Base-by-base conservation (phyloP, 2,329 filamentous ascomycete species). In the Fusarium sp. region DNA sequence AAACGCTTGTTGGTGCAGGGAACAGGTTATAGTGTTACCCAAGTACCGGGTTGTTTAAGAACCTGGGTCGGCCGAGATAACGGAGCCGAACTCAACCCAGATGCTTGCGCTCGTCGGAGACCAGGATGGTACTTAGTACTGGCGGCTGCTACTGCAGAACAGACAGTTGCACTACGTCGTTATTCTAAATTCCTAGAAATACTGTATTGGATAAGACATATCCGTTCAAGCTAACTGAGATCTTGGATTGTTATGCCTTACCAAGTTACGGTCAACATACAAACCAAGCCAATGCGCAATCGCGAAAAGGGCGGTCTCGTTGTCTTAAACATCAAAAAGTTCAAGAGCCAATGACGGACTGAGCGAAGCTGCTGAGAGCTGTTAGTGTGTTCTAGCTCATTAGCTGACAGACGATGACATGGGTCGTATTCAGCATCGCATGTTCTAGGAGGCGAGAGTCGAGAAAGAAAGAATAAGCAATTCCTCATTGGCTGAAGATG, bases 381-480 rank as follows among this genome's bases (percentile, higher is more conserved):
- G 11, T 55, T 44, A 49, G 54, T 29, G 16, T 38, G 30, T 29
- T 55, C 48, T 66, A 62, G 55, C 44, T 61, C 45, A 16, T 24
- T 41, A 27, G 62, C 63, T 67, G 38, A 62, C 63, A 41, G 55
- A 46, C 43, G 11, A 62, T 66, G 48, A 66, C 62, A 65, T 29
- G 47, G 48, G 12, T 45, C 41, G 30, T 45, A 46, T 66, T 22
- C 44, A 56, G 43, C 52, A 65, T 71, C 40, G 62, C 62, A 61
- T 62, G 69, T 67, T 67, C 41, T 62, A 10, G 58, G 66, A 71
- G 70, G 70, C 67, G 24, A 72, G 51, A 52, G 48, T 34, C 13
- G 6, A 20, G 22, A 53, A 51, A 45, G 51, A 69, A 69, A 65
- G 74, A 76, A 76, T 76, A 76, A 72, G 74, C 71, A 74, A 61